These are phyloP conservation scores for Ophiostoma australiae DNA, from an alignment of 2,329 filamentous ascomycete genomes.

Conservation along the genomic window DNA sequence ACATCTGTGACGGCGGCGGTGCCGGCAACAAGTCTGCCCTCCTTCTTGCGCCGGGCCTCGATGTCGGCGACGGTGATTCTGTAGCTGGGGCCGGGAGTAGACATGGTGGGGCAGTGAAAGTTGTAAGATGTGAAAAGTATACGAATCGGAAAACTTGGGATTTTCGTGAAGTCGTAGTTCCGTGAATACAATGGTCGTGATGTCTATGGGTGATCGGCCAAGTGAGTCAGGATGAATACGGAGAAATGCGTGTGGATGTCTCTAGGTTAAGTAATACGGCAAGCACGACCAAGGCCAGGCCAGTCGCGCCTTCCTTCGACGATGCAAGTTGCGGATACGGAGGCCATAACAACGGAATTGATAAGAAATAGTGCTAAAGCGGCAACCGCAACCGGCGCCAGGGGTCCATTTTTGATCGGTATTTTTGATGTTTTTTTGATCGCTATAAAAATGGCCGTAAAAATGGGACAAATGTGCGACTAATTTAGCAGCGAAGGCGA, in stretches of 20 bases:
- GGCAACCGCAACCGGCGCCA: conserved; percentile 20
- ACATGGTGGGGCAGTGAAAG: not conserved
- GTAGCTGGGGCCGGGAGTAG: conserved; percentile 13
- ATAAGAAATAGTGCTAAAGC: conserved; percentile 15
- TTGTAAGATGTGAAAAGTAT: not conserved
- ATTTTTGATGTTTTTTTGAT: not conserved
- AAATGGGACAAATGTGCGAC: not conserved
- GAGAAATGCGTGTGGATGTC: conserved; percentile 12
- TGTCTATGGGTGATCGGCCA: conserved; percentile 1
- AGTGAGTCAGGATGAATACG: not conserved
- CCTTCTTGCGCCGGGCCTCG: conserved; percentile 60
- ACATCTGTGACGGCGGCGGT: conserved; percentile 73
- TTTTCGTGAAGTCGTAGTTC: not conserved
- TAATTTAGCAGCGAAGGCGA: not conserved
- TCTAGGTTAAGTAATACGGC: conserved; percentile 3
- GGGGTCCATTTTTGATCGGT: conserved; percentile 11
- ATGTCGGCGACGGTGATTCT: conserved; percentile 61
- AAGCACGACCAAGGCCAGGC: conserved; percentile 1
- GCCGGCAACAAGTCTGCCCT: conserved; percentile 67
- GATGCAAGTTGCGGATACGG: conserved; percentile 4
- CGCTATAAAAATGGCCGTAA: not conserved
- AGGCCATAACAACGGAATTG: not conserved
- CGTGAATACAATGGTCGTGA: not conserved
- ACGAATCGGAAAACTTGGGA: too few species aligned
- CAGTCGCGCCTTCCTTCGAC: conserved; percentile 11